These are phyloP conservation scores for Pholiota microspora DNA, from an alignment of 768 basidiomycete species.

Conservation along the genomic window DNA sequence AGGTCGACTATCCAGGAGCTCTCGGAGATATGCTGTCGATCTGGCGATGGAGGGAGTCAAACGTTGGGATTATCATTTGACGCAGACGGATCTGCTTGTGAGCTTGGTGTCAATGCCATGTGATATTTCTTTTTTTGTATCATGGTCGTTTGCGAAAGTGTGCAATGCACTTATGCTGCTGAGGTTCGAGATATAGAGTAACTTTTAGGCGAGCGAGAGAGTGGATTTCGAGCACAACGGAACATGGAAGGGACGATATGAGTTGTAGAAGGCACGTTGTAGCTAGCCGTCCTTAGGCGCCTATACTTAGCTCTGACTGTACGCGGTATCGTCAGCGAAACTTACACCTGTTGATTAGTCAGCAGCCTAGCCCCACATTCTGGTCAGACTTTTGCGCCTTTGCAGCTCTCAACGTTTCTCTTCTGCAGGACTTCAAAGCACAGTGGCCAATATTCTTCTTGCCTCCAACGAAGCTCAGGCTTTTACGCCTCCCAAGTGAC, in stretches of 20 bases:
- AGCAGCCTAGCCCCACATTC: not conserved
- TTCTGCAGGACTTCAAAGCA: not conserved
- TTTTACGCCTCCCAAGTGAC: constrained; percentile 17
- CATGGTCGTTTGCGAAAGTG: not conserved
- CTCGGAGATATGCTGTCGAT: constrained; percentile 1
- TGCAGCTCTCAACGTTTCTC: not conserved
- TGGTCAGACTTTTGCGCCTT: not conserved
- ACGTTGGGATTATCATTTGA: not conserved
- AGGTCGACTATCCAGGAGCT: not conserved
- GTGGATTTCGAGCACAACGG: not conserved
- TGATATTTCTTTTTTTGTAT: constrained; percentile 13
- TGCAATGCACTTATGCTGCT: not conserved
- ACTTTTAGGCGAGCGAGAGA: not conserved
- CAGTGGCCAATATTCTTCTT: not conserved
- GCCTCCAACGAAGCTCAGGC: constrained; percentile 9
- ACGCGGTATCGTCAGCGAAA: not conserved
- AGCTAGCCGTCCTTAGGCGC: no score
- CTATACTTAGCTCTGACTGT: no score
- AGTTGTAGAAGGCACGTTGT: no score
- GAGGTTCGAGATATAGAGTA: not conserved
- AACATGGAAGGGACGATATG: no score
- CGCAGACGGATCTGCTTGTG: constrained; percentile 1
- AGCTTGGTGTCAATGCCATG: constrained; percentile 6
- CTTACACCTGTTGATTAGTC: not conserved
- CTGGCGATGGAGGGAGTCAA: not conserved